Evolutionary conservation across 371 early-diverging fungal genomes (phyloP), one percentile per base, ranked within the genome.

Genomic region (Chytridium lagenaria): DNA sequence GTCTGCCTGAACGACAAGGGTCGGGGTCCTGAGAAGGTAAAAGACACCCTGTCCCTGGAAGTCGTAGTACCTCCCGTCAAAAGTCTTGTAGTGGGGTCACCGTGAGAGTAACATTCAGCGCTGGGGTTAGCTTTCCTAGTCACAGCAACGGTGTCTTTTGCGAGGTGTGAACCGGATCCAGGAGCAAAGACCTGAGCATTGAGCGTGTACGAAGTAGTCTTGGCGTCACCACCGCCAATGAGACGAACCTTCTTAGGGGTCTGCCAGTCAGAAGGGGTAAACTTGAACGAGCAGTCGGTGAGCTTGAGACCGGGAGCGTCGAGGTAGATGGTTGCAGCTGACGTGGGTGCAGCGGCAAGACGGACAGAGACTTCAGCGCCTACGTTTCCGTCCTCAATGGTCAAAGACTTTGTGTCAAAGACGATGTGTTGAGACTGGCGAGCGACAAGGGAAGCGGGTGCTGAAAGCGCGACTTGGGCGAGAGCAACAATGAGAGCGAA

Each of bases 1-100:
- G 59, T 67, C 52, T 12, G 59, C 74, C 37, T 73, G 74, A 37
- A 73, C 69, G 2, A 30, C 23, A 73, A n/a, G 33, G 44, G 10
- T 49, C 23, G 61, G 26, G n/a, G 61, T 52, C 37, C 68, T 63
- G 61, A 73, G 49, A 30, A 70, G 44, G 69, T 68, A 68, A n/a
- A 49, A 61, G 26, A 38, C 69, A 23, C 74, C 74, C 15, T 16
- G 37, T 19, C 74, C 74, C 31, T 68, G 59, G 69, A 44, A 69
- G 28, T 16, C 22, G 49, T 36, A 50, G 23, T 7, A 7, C 5
- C 10, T 22, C 7, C 65, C 64, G 36, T 68, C 63, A 49, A 73
- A 22, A 68, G 57, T 12, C 33, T 12, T 23, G 36, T 34, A 68
- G 67, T 68, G 7, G 74, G 74, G 50, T 73, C 74, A 23, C 74